phyloP scores from a whole-genome alignment of 1,284 basidiomycete species.

The Irpex lacteus region DNA sequence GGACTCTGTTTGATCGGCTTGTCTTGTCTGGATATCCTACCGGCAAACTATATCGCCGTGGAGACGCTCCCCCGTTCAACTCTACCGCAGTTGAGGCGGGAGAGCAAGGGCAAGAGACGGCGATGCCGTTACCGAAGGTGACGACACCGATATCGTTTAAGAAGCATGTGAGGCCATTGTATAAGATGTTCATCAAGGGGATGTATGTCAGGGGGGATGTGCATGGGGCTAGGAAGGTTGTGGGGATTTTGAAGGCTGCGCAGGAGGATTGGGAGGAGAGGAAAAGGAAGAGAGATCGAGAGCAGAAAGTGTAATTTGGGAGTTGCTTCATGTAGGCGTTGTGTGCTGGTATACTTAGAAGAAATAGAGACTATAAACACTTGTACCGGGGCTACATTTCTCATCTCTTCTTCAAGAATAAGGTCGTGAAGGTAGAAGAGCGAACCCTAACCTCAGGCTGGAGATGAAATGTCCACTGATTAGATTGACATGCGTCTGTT shows the following conservation, averaged over 20 bases:
- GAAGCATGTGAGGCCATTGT: slow-evolving; percentile 59
- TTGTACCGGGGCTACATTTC: too few relatives aligned
- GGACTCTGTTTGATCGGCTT: slow-evolving; percentile 59
- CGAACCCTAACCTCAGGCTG: background rate
- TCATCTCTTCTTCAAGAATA: too few relatives aligned
- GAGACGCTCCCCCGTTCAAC: slow-evolving; percentile 16
- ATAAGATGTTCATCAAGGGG: slow-evolving; percentile 68
- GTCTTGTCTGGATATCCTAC: slow-evolving; percentile 55
- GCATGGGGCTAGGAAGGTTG: slow-evolving; percentile 47
- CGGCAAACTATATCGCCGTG: slow-evolving; percentile 18
- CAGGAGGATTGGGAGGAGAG: slow-evolving; percentile 17
- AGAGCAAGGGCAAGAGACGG: background rate
- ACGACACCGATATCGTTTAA: slow-evolving; percentile 43
- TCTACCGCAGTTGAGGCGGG: background rate
- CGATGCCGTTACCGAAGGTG: slow-evolving; percentile 32
- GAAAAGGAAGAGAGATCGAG: background rate
- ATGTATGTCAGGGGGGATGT: slow-evolving; percentile 53
- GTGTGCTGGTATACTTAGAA: background rate
- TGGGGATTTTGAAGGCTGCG: slow-evolving; percentile 53
- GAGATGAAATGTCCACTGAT: background rate
- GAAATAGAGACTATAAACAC: background rate
- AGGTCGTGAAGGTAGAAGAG: background rate
- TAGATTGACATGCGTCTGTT: background rate
- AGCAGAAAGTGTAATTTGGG: background rate
- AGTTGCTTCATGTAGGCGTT: background rate